Percentiles rank a stretch among this genome's conserved stretches.
These are phyloP conservation scores for Calonectria ilicicola DNA, from an alignment of 2,329 filamentous ascomycete species.

Conservation along the genomic window DNA sequence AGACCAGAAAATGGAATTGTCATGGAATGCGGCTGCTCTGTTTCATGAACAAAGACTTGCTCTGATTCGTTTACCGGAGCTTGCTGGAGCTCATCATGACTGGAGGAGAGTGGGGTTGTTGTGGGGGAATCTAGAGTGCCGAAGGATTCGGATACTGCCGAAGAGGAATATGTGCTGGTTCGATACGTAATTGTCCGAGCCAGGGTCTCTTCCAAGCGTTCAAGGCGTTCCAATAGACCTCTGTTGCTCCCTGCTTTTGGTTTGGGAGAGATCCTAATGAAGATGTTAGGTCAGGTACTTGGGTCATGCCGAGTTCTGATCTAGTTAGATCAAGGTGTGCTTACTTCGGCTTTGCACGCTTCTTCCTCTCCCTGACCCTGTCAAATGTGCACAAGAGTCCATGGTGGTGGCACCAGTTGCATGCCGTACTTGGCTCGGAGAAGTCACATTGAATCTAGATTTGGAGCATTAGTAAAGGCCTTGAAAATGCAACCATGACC, in stretches of 20 bases:
- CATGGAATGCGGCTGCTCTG: not conserved
- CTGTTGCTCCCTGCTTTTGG: not conserved
- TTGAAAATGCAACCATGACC: not conserved
- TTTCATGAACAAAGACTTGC: not conserved
- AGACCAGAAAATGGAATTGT: not conserved
- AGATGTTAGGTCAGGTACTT: not conserved
- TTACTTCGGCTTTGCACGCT: not conserved
- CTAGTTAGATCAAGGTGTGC: not conserved
- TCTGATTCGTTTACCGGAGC: not conserved
- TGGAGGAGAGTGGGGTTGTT: not conserved
- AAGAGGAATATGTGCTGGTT: not conserved
- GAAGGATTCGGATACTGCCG: not conserved
- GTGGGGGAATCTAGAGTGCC: not conserved
- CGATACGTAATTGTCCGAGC: not conserved
- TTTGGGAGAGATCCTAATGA: not conserved
- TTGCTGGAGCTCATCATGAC: not conserved
- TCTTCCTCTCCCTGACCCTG: not conserved
- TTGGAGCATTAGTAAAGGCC: not conserved
- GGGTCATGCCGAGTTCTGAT: no score
- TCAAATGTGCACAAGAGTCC: not conserved
- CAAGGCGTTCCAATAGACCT: not conserved
- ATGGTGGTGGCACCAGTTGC: constrained; percentile 1
- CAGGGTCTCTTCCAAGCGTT: not conserved
- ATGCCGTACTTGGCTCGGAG: not conserved
- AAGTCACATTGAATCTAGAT: not conserved